A percentile compares a stretch with the other conserved stretches of the same genome.
Evolutionary conservation across 2,329 filamentous ascomycete genomes (phyloP).

Genomic region (Colletotrichum sojae): DNA sequence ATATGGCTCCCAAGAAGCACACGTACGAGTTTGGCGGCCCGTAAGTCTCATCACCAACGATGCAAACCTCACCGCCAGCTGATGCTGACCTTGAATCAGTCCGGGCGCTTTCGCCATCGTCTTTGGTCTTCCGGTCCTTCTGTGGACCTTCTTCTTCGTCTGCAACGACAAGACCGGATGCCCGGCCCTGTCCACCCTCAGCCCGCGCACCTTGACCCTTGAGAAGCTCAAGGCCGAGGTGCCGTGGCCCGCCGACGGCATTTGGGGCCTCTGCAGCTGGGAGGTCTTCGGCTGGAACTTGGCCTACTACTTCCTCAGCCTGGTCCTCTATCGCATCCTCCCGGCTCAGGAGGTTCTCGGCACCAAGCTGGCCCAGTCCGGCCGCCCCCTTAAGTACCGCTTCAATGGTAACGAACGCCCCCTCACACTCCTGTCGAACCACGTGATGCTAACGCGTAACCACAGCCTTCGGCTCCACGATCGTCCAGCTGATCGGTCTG

Average conservation of each 20-base stretch:
- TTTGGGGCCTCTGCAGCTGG: conserved; percentile 76
- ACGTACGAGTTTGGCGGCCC: conserved; percentile 53
- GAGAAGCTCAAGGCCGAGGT: conserved; percentile 80
- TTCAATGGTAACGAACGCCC: conserved; percentile 72
- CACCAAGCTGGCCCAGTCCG: conserved; percentile 72
- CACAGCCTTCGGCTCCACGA: conserved; percentile 28
- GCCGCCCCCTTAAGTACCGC: conserved; percentile 82
- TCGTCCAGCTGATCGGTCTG: conserved; percentile 31
- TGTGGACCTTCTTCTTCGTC: conserved; percentile 81
- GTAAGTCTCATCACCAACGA: conserved; percentile 43
- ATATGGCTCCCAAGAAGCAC: conserved; percentile 35
- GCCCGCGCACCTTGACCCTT: conserved; percentile 76
- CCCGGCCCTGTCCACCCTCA: conserved; percentile 82
- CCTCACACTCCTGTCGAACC: neutral
- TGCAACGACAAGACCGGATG: conserved; percentile 93
- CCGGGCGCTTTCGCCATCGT: conserved; percentile 81
- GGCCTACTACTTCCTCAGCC: conserved; percentile 81
- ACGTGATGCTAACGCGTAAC: neutral
- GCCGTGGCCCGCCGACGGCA: conserved; percentile 80
- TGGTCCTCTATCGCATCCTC: conserved; percentile 79
- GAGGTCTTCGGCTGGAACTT: conserved; percentile 76
- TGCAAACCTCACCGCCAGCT: conserved; percentile 1
- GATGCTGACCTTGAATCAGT: conserved; percentile 56
- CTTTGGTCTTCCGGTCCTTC: conserved; percentile 80
- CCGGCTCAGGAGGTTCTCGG: conserved; percentile 80